Base-by-base conservation (phyloP, 139 green algal genomes). In the Chloropicon primus region DNA sequence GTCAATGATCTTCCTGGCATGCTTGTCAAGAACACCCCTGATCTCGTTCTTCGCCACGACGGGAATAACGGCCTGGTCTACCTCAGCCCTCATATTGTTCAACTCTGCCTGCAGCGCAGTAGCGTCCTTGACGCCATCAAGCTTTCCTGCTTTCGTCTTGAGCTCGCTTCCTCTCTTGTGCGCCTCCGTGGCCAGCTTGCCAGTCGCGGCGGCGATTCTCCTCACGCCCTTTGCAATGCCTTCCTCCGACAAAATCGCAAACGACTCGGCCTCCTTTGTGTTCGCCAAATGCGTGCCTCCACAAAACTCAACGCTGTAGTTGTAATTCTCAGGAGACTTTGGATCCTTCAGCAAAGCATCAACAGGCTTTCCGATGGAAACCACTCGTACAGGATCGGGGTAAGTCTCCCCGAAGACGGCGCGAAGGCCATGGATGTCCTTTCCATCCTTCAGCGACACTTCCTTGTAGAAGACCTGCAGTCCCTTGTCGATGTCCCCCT, bases 361-460 rank as follows among this genome's bases (percentile, higher is more conserved):
- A 74, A 99, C 91, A 2, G 88, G 24, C 25, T 79, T 82, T 28
- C 95, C 95, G 5, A 99, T 89, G 26, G 87, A 89, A 17, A 98
- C 92, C 21, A 99, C 95, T 25, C 95, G 89, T 41, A 98, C 95
- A n/a, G 95, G 95, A 81, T 99, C 95, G 2, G 95, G 95, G 83
- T 99, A 99, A 10, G 87, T 87, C 86, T 99, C 95, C 27, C 96
- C 95, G 86, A 98, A 98, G 27, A 99, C 91, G 0, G 93, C 93
- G 21, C 94, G 86, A 54, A 99, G 87, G 53, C 92, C 90, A 74
- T 92, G 89, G 81, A 99, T 97, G 27, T 75, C 77, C 74, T 89
- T 86, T 21, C 94, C 95, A 26, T 94, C 72, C 0, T 77, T 82
- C 77, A 98, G 89, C 10, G 92, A 28, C 62, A 97, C 89, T 74